Evolutionary conservation across 2,329 filamentous ascomycete genomes (phyloP).

Genomic region (Hymenoscyphus fructigenus): DNA sequence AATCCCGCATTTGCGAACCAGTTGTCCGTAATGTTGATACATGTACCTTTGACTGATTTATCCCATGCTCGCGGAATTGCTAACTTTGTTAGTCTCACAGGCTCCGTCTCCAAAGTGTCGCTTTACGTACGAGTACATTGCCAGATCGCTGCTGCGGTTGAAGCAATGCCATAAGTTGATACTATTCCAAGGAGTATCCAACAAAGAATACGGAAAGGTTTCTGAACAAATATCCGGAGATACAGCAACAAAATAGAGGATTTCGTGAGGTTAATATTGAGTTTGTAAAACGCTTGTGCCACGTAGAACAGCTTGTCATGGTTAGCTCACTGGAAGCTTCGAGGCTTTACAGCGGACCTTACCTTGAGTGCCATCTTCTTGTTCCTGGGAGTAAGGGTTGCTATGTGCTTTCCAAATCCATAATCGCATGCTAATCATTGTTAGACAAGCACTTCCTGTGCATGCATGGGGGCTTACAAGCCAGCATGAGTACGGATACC

Average conservation of each 20-base stretch:
- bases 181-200: slow-evolving; percentile 45
- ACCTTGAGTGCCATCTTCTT: slow-evolving; percentile 40
- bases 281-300: slow-evolving; percentile 54
- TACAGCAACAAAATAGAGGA: slow-evolving; percentile 53
- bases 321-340: slow-evolving; percentile 4
- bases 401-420: slow-evolving; percentile 45
- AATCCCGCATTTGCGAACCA: slow-evolving; percentile 49
- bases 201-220: slow-evolving; percentile 46
- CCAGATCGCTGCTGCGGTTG: slow-evolving; percentile 46
- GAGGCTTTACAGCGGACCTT: neutral
- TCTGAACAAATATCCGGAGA: slow-evolving; percentile 51
- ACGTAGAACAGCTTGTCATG: slow-evolving; percentile 48
- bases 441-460: neutral
- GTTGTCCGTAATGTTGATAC: slow-evolving; percentile 46
- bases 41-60: slow-evolving; percentile 42
- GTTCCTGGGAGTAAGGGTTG: slow-evolving; percentile 37
- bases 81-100: neutral
- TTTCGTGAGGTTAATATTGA: slow-evolving; percentile 54
- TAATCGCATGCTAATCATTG: slow-evolving; percentile 40
- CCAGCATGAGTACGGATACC: neutral
- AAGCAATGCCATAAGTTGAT: slow-evolving; percentile 46
- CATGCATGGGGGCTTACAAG: neutral
- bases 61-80: slow-evolving; percentile 48
- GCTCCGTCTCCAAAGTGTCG: neutral
- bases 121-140: slow-evolving; percentile 44